These are phyloP conservation scores for Panicum virgatum DNA, from an alignment of 202 grass and related monocot genomes.

Conservation along the genomic window DNA sequence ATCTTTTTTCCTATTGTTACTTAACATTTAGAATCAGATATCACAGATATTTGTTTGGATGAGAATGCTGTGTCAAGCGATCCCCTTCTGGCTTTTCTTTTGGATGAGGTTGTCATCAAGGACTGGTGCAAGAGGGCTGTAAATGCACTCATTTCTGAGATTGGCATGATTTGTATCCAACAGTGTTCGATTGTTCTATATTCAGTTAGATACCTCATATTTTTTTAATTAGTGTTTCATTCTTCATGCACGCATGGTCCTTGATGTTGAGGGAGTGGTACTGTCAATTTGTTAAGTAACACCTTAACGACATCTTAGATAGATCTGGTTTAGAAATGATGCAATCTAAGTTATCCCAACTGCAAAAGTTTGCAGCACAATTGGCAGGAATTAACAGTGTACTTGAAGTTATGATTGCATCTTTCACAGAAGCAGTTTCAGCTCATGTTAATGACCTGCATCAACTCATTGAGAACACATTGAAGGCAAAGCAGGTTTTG, in stretches of 20 bases:
- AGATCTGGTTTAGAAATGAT: slow-evolving; percentile 49
- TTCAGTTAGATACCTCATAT: neutral
- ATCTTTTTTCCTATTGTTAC: slow-evolving; percentile 40
- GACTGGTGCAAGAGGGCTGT: slow-evolving; percentile 90
- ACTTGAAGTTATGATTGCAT: slow-evolving; percentile 83
- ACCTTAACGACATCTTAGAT: slow-evolving; percentile 74
- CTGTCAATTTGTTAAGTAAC: slow-evolving; percentile 18
- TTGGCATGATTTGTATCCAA: slow-evolving; percentile 72
- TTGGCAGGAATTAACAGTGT: slow-evolving; percentile 79
- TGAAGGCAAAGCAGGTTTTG: slow-evolving; percentile 90
- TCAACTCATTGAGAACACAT: slow-evolving; percentile 69
- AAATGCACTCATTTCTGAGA: slow-evolving; percentile 57
- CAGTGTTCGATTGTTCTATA: slow-evolving; percentile 27
- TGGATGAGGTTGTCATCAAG: slow-evolving; percentile 98
- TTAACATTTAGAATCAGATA: slow-evolving; percentile 78
- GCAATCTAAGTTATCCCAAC: slow-evolving; percentile 55
- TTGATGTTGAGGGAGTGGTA: slow-evolving; percentile 24
- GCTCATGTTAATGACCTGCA: slow-evolving; percentile 85
- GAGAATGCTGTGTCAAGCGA: slow-evolving; percentile 98
- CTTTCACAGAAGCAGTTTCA: slow-evolving; percentile 69
- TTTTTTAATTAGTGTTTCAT: neutral
- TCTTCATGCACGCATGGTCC: slow-evolving; percentile 15
- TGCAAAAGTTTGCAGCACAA: slow-evolving; percentile 79
- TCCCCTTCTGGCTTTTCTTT: slow-evolving; percentile 93
- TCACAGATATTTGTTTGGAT: slow-evolving; percentile 94